These are phyloP conservation scores for Schoenoplectus tabernaemontani DNA, from an alignment of 202 grass and related monocot species.

Conservation along the genomic window DNA sequence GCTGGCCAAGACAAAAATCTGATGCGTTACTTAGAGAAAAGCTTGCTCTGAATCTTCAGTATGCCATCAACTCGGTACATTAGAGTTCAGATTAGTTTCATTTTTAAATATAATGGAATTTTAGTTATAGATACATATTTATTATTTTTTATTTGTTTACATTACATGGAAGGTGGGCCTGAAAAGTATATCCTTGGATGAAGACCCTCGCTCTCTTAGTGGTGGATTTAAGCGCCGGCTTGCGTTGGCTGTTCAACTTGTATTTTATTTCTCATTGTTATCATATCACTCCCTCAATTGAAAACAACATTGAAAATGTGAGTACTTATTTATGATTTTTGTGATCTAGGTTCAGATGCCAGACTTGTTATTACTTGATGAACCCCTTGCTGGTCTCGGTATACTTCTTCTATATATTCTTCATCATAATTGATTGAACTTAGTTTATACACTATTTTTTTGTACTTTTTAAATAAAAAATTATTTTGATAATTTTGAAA, in stretches of 20 bases:
- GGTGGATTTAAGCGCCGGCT: conserved; percentile 83
- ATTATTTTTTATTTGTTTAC: no score
- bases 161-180: conserved; percentile 54
- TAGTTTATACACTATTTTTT: not conserved
- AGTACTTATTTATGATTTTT: not conserved
- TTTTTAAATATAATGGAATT: not conserved
- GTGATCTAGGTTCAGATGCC: conserved; percentile 71
- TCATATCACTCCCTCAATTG: not conserved
- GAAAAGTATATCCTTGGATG: conserved; percentile 63
- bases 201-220: conserved; percentile 68
- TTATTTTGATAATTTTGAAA: conserved; percentile 11
- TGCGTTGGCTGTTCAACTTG: conserved; percentile 80
- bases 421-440: not conserved
- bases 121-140: not conserved
- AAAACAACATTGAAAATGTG: not conserved
- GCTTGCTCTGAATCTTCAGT: conserved; percentile 58
- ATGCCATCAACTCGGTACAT: conserved; percentile 62
- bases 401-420: conserved; percentile 9
- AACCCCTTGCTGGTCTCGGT: conserved; percentile 82
- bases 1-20: conserved; percentile 79
- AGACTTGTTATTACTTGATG: conserved; percentile 81
- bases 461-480: not conserved
- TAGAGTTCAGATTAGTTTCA: not conserved
- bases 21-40: conserved; percentile 41
- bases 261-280: conserved; percentile 23